Evolutionary conservation across 208 protist species (phyloP), one percentile per base, ranked within the genome.

Genomic region (Jaenimonas drosophilae): DNA sequence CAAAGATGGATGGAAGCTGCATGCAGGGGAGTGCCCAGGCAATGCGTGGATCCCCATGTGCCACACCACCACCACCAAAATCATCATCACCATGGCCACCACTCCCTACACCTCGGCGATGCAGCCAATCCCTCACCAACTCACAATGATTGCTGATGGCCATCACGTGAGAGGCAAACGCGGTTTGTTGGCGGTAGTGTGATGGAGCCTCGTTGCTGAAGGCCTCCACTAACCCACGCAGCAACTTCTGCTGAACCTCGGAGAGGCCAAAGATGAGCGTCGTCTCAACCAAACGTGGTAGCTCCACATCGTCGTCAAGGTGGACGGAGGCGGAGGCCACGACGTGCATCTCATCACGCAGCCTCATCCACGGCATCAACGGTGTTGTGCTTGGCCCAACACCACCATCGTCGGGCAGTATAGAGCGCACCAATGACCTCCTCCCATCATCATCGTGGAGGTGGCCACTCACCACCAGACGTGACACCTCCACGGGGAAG

Each of bases 61-160:
- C 34, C 3, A 28, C 37, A 20, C 37, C 31, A 4, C 23, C 4
- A 3, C 0, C 5, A 31, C 48, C 51, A 27, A 41, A 43, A 3
- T 17, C 39, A 21, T 57, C 51, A 0, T 49, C 32, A n/a, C n/a
- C n/a, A n/a, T n/a, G n/a, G n/a, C n/a, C n/a, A n/a, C n/a, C n/a
- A n/a, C n/a, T n/a, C n/a, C 51, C 33, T 12, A 59, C 25, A 31
- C 53, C 53, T n/a, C 46, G 53, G 2, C 41, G 53, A 17, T 46
- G 43, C 24, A 23, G 39, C 53, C 53, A 59, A 24, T 59, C 53
- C 21, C 33, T 28, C 16, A 59, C 53, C n/a, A 59, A 23, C 9
- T 59, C 53, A 24, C 42, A 52, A 16, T 59, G 53, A n/a, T 49
- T 59, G 37, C 43, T 59, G 28, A 59, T 49, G 33, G 42, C 30